These are phyloP conservation scores for Hygrocybe punicea DNA, from an alignment of 768 basidiomycete species.

Conservation along the genomic window DNA sequence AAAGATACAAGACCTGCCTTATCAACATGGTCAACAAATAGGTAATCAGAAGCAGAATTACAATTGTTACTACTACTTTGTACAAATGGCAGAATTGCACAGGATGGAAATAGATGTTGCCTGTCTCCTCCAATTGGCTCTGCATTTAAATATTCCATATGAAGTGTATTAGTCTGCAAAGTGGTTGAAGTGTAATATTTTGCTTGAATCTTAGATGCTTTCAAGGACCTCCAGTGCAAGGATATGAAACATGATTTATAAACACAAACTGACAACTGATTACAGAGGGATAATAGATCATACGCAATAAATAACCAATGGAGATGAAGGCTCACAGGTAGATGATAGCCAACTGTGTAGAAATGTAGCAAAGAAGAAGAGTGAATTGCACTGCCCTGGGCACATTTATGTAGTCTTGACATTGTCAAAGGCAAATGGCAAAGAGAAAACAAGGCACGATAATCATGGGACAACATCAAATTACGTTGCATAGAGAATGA, in stretches of 20 bases:
- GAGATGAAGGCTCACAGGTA: neutral
- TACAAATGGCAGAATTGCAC: neutral
- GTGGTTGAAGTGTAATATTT: neutral
- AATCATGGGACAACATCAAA: no score
- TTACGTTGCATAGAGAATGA: no score
- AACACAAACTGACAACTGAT: neutral
- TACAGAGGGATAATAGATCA: neutral
- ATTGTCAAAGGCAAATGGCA: no score
- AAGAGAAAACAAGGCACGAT: no score
- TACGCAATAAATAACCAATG: neutral
- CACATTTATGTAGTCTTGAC: no score
- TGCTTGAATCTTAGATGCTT: neutral
- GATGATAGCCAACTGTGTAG: neutral
- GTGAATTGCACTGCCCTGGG: no score
- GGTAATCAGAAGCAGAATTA: neutral
- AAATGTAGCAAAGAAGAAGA: no score
- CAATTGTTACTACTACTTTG: neutral
- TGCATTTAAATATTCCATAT: no score
- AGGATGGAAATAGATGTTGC: neutral
- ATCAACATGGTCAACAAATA: conserved; percentile 4
- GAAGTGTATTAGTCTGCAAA: neutral
- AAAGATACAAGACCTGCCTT: neutral
- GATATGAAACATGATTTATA: neutral
- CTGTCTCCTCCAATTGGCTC: neutral
- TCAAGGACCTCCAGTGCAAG: neutral